Percentiles rank a stretch among this genome's conserved stretches.
These are phyloP conservation scores for Fusarium kyushuense DNA, from an alignment of 2,329 filamentous ascomycete genomes.

Conservation along the genomic window DNA sequence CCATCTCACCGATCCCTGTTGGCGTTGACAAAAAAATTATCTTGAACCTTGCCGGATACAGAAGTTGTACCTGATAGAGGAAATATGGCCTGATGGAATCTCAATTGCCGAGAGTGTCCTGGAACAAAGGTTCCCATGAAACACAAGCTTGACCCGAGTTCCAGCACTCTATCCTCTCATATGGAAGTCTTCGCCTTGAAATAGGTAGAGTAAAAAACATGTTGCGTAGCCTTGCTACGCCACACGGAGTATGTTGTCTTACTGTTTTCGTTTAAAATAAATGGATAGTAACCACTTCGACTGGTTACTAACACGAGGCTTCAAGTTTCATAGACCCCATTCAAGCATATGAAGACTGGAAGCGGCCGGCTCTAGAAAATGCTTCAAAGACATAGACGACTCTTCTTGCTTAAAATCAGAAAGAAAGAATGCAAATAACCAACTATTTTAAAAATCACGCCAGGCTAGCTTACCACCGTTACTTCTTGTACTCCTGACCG, in stretches of 20 bases:
- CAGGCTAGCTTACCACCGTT: background rate
- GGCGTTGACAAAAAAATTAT: background rate
- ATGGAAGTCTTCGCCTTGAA: background rate
- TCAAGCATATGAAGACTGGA: background rate
- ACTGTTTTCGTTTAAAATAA: too few species aligned
- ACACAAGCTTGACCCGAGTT: background rate
- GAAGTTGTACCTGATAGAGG: background rate
- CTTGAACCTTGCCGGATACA: slow-evolving; percentile 3
- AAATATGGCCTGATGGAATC: slow-evolving; percentile 15
- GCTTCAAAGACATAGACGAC: background rate
- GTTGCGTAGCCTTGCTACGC: too few species aligned
- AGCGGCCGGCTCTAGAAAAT: too few species aligned
- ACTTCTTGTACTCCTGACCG: background rate
- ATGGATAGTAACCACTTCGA: too few species aligned
- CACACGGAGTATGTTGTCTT: background rate
- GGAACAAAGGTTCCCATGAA: background rate
- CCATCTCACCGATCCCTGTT: background rate
- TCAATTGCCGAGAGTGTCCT: background rate
- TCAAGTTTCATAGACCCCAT: background rate
- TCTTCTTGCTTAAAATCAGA: background rate
- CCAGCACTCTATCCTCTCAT: background rate
- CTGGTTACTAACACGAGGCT: background rate
- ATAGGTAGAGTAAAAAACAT: background rate
- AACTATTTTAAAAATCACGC: background rate
- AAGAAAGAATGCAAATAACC: too few species aligned